Conservation (phyloP, 441 rosid species). For the Brassica balearica region DNA sequence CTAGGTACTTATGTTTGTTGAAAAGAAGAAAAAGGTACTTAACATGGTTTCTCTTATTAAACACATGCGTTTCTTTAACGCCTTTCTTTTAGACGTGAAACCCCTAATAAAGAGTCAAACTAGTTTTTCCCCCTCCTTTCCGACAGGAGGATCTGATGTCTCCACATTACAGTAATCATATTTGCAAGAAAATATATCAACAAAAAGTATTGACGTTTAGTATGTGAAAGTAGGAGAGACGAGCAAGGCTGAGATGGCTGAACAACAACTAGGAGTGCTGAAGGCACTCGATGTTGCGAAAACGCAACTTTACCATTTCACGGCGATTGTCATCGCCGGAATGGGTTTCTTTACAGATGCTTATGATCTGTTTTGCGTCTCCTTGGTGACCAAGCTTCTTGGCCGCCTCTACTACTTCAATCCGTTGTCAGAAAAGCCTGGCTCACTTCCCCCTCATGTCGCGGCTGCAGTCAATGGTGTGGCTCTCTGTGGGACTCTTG, state of each 20-base stretch:
- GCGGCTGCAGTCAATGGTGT: slow-evolving; percentile 4
- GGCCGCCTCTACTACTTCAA: slow-evolving; percentile 7
- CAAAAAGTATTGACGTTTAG: slow-evolving; percentile 2
- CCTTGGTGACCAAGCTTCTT: slow-evolving; percentile 10
- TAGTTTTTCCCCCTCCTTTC: background rate
- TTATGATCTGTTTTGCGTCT: background rate
- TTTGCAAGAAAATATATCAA: background rate
- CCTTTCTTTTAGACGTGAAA: background rate
- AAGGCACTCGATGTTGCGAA: slow-evolving; percentile 17
- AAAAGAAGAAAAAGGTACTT: background rate
- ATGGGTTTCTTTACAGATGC: slow-evolving; percentile 11
- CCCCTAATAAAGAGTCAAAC: background rate
- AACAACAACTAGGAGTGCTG: slow-evolving; percentile 15
- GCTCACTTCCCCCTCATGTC: slow-evolving; percentile 2
- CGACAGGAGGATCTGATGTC: slow-evolving; percentile 11
- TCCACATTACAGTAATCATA: background rate
- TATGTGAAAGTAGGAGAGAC: slow-evolving; percentile 2
- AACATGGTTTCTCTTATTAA: background rate
- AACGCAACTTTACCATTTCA: slow-evolving; percentile 12
- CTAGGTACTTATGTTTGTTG: background rate
- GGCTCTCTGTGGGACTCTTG: slow-evolving; percentile 3
- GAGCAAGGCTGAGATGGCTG: background rate
- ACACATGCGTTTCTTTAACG: background rate
- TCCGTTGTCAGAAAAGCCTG: background rate
- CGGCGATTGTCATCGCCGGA: background rate